Evolutionary conservation across 2,329 filamentous ascomycete genomes (phyloP).

Genomic region (Biscogniauxia mediterranea): DNA sequence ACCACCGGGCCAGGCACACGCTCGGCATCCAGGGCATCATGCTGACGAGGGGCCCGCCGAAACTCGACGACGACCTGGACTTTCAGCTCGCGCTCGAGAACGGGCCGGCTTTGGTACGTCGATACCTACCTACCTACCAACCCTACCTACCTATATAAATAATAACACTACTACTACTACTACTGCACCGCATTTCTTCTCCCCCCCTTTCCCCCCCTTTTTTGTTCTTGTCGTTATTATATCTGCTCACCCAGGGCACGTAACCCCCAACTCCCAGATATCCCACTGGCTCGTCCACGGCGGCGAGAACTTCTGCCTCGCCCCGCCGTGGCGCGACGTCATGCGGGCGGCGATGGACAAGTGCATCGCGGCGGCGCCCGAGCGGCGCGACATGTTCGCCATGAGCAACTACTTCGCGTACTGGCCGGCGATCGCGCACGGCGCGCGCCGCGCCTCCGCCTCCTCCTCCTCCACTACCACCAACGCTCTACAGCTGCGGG

Average conservation of each 20-base stretch:
- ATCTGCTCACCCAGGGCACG: background rate
- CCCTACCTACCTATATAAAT: too few species aligned
- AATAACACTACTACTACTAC: too few species aligned
- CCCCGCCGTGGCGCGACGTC: slow-evolving; percentile 7
- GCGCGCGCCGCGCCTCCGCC: background rate
- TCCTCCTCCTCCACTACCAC: background rate
- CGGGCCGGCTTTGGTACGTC: too few species aligned
- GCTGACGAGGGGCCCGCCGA: too few species aligned
- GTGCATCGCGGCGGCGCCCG: slow-evolving; percentile 1
- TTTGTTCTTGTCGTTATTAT: too few species aligned
- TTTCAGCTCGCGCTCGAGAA: too few species aligned
- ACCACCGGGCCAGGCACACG: background rate
- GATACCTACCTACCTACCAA: too few species aligned
- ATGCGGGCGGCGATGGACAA: slow-evolving; percentile 1
- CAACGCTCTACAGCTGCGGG: too few species aligned
- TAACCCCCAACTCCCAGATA: slow-evolving; percentile 2
- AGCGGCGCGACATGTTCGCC: slow-evolving; percentile 5
- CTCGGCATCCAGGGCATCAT: too few species aligned
- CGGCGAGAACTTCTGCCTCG: slow-evolving; percentile 15
- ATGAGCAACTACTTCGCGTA: slow-evolving; percentile 12
- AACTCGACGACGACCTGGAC: too few species aligned
- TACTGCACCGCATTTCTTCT: too few species aligned
- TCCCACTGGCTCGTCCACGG: slow-evolving; percentile 11
- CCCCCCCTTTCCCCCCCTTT: too few species aligned
- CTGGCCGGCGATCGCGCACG: slow-evolving; percentile 10